Evolutionary conservation across 371 early-diverging fungal genomes (phyloP).

Genomic region (Syncephalastrum contaminatum): DNA sequence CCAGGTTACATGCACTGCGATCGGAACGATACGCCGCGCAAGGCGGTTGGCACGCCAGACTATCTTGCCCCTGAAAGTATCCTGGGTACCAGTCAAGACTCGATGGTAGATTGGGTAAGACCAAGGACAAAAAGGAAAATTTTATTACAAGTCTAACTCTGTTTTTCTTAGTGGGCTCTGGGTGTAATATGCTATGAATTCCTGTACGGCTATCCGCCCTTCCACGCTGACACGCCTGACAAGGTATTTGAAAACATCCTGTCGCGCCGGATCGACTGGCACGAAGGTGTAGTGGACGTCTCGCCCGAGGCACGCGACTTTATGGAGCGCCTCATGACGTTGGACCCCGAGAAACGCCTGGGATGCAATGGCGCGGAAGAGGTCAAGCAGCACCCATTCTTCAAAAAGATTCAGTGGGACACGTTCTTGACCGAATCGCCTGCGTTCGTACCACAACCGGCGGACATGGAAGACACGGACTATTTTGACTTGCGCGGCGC

Average conservation of each 20-base stretch:
- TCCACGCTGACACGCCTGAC: conserved; percentile 79
- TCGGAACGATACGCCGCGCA: conserved; percentile 17
- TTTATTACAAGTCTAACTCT: no score
- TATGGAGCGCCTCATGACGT: conserved; percentile 78
- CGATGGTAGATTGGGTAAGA: conserved; percentile 87
- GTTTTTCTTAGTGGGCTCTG: conserved; percentile 73
- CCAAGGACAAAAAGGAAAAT: no score
- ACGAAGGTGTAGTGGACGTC: conserved; percentile 65
- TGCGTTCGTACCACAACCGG: conserved; percentile 83
- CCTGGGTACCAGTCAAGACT: conserved; percentile 80
- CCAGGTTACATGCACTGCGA: conserved; percentile 16
- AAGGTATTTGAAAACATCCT: conserved; percentile 88
- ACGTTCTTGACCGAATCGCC: conserved; percentile 68
- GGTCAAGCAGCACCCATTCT: conserved; percentile 70
- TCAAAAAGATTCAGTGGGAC: conserved; percentile 67
- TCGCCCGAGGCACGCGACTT: conserved; percentile 85
- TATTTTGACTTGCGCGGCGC: conserved; percentile 94
- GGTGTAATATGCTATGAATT: conserved; percentile 93
- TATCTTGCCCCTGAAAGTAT: conserved; percentile 96
- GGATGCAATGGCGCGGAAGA: conserved; percentile 69
- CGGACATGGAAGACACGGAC: conserved; percentile 81
- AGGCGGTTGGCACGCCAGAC: conserved; percentile 94
- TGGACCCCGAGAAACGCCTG: conserved; percentile 75
- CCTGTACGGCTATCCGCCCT: conserved; percentile 83
- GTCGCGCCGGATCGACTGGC: conserved; percentile 70